Evolutionary conservation across 2,329 filamentous ascomycete genomes (phyloP), one percentile per base, ranked within the genome.

Genomic region (Fusarium sp.): DNA sequence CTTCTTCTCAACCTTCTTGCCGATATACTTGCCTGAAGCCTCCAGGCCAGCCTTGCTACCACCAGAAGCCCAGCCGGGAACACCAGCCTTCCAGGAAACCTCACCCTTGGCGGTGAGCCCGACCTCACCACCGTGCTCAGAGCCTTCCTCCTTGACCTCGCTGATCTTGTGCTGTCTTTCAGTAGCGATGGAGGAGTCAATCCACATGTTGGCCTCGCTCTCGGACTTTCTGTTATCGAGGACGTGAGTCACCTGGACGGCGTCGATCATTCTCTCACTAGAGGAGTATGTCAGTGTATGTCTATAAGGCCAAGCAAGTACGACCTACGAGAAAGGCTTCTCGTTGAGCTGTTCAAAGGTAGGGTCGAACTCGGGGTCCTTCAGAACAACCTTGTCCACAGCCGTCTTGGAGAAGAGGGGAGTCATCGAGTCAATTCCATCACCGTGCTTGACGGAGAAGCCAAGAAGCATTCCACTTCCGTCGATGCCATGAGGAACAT

Each of bases 351-450:
- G 25, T 10, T 63, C 61, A 31, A 63, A 63, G 7, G 47, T 40
- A 0, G 61, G 61, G 3, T 31, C 31, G 6, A 63, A 63, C 31
- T 31, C 29, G 9, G 61, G 29, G 4, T 63, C 33, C 33, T 47
- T 31, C 2, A 63, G 33, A 22, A 20, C 25, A 6, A 63, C 61
- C 13, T 8, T 63, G 6, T 40, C 61, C 2, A 54, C 31, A 9
- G 25, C 50, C n/a, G 45, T 22, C 47, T 63, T 63, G 61, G 61
- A 56, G n/a, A 63, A 63, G n/a, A 63, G 29, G 11, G 61, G 61
- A 27, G 47, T 63, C 35, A 63, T 63, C 3, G 35, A 31, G 16
- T 57, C 61, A 10, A 63, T 63, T 9, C 50, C 45, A 5, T 63
- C 47, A 3, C 61, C 47, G 16, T 52, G 47, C 25, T 18, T 63